Base-by-base conservation (phyloP, 2,329 filamentous ascomycete genomes). In the Fusarium metavorans region DNA sequence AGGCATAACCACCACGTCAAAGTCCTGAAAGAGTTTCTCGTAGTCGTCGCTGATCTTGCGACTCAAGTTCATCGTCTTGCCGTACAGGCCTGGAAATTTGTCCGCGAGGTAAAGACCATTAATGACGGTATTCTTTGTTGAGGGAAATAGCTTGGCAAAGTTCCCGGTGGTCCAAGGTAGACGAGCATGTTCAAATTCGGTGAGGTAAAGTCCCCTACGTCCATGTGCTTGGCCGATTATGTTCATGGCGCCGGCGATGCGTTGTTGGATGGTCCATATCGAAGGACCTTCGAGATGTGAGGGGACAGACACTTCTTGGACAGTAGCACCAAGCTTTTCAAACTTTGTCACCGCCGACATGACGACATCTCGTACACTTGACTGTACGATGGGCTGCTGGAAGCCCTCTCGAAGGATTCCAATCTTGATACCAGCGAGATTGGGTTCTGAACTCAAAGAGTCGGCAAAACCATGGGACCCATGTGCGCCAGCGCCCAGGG, bases 81-180 rank as follows among this genome's bases (percentile, higher is more conserved):
- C 83, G 45, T 87, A 85, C 0, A 88, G 77, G 1, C 82, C 80
- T 0, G 86, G 88, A 66, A 88, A 87, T 3, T 79, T 77, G 11
- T 85, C 79, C 39, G 80, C 74, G 0, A 87, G 81, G 60, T 88
- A 89, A 0, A 86, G 74, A 0, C 87, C 88, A 58, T 88, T 88
- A 57, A 89, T 84, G 56, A 88, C 85, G 5, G 87, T 88, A 72
- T 89, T 89, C 70, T 88, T 89, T 0, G 88, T 89, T 0, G 86
- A 85, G 16, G 83, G 85, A 74, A 88, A 88, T 1, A 88, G 82
- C 39, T 87, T 85, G 43, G 88, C 83, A 77, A 89, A 91, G 61
- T 84, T 86, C 8, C 84, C 81, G 27, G 85, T 81, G 1, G 82
- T 85, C 82, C 85, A 85, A 0, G 85, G 85, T 6, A 87, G 83